phyloP scores from a whole-genome alignment of 495 filamentous ascomycete species.

The Saxophila tyrrhenica region DNA sequence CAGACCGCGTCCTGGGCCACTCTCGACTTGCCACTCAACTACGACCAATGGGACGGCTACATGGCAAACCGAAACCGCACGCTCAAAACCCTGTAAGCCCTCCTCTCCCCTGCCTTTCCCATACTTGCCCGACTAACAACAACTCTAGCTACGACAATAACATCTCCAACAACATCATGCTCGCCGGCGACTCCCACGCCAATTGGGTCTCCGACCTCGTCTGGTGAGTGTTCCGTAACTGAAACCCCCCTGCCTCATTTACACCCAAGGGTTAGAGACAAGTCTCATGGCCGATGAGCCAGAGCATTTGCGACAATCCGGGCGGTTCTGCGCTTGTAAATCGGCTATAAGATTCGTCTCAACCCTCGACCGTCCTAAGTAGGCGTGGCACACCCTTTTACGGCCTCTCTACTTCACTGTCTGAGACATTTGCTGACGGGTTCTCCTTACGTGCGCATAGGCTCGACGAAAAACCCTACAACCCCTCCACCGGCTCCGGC shows the following conservation, averaged over 20 bases:
- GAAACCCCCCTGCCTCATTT: too few relatives aligned
- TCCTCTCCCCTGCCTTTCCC: background rate
- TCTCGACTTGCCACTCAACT: constrained; percentile 38
- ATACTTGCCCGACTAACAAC: background rate
- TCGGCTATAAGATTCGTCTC: too few relatives aligned
- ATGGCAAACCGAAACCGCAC: constrained; percentile 50
- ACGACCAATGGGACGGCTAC: constrained; percentile 54
- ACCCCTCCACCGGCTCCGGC: constrained; percentile 43
- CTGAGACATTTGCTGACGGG: too few relatives aligned
- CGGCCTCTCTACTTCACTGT: too few relatives aligned
- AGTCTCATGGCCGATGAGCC: too few relatives aligned
- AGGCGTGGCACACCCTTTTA: too few relatives aligned
- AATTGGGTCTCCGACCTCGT: constrained; percentile 53
- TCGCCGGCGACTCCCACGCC: constrained; percentile 52
- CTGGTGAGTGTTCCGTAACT: too few relatives aligned
- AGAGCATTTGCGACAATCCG: too few relatives aligned
- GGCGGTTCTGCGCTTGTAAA: too few relatives aligned
- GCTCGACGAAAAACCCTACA: constrained; percentile 42
- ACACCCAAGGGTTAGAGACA: too few relatives aligned
- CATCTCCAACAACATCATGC: constrained; percentile 53
- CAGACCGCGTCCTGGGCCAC: constrained; percentile 30
- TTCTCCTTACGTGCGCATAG: too few relatives aligned
- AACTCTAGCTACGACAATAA: constrained; percentile 42
- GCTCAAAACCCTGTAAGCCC: constrained; percentile 24
- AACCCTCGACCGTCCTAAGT: too few relatives aligned